Conservation (phyloP, 1,284 basidiomycete genomes). For the Polyporus tsugae region DNA sequence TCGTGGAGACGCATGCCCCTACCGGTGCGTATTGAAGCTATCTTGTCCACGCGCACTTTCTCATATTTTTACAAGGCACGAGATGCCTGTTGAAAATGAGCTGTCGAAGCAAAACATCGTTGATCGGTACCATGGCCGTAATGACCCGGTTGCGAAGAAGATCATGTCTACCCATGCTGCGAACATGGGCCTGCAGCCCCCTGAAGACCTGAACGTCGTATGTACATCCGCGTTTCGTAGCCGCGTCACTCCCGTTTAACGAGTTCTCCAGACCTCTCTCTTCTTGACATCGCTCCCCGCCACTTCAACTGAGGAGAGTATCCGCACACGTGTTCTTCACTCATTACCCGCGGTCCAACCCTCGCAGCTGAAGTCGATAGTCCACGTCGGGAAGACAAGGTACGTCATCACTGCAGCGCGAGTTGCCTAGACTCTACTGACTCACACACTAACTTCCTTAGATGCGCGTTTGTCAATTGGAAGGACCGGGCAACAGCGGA, state of each 20-base stretch:
- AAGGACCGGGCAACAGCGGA: constrained; percentile 84
- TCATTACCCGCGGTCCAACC: constrained; percentile 78
- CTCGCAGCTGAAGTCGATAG: constrained; percentile 80
- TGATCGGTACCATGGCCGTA: constrained; percentile 90
- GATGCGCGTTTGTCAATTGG: constrained; percentile 98
- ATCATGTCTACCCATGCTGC: constrained; percentile 82
- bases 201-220: constrained; percentile 88
- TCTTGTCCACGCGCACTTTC: not conserved
- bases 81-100: constrained; percentile 85
- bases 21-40: constrained; percentile 56
- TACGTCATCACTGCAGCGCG: constrained; percentile 40
- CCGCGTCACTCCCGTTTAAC: constrained; percentile 16
- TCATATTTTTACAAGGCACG: constrained; percentile 65
- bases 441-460: constrained; percentile 40
- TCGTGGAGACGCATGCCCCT: constrained; percentile 93
- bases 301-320: constrained; percentile 75
- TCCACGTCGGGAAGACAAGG: constrained; percentile 87
- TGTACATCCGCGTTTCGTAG: constrained; percentile 43
- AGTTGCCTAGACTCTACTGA: constrained; percentile 11
- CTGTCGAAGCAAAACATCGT: constrained; percentile 92
- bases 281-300: constrained; percentile 89
- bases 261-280: constrained; percentile 77
- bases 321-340: constrained; percentile 80
- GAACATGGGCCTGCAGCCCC: constrained; percentile 84
- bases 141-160: constrained; percentile 92